Evolutionary conservation across 2,329 filamentous ascomycete species (phyloP).

Genomic region (Phialocephala subalpina): DNA sequence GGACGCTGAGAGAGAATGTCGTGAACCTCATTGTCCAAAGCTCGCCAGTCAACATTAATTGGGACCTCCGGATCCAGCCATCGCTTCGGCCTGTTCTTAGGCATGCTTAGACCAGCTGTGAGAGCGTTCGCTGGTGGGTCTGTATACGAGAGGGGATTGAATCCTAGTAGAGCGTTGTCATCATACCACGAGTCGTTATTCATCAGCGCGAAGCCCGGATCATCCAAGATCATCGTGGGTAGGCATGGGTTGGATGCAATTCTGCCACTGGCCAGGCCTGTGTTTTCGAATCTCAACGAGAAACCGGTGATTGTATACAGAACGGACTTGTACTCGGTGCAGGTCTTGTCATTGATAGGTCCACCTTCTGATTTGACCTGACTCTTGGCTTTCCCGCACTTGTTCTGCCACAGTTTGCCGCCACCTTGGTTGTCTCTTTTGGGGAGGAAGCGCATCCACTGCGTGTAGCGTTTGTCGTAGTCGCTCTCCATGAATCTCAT

Average conservation of each 20-base stretch:
- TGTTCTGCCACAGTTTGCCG: neutral
- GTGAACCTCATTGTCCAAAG: neutral
- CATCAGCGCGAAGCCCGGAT: constrained; percentile 5
- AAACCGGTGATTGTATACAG: neutral
- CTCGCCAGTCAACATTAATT: neutral
- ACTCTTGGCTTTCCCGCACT: neutral
- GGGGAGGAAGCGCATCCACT: neutral
- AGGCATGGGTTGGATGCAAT: constrained; percentile 2
- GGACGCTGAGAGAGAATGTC: neutral
- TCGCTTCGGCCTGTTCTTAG: neutral
- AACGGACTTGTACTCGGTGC: neutral
- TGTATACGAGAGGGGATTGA: neutral
- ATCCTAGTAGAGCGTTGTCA: neutral
- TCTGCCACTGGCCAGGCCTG: neutral
- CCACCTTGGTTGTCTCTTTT: neutral
- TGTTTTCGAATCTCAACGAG: neutral
- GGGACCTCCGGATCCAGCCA: neutral
- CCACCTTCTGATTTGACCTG: neutral
- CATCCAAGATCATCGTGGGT: constrained; percentile 3
- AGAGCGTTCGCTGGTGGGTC: neutral
- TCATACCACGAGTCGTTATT: constrained; percentile 5
- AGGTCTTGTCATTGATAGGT: neutral
- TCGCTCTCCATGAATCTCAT: neutral
- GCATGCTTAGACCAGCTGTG: neutral
- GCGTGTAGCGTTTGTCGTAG: neutral